Percentiles rank a stretch among this genome's conserved stretches.
Evolutionary conservation across 78 protist genomes (phyloP).

Genomic region (Chrysochromulina tobinii): DNA sequence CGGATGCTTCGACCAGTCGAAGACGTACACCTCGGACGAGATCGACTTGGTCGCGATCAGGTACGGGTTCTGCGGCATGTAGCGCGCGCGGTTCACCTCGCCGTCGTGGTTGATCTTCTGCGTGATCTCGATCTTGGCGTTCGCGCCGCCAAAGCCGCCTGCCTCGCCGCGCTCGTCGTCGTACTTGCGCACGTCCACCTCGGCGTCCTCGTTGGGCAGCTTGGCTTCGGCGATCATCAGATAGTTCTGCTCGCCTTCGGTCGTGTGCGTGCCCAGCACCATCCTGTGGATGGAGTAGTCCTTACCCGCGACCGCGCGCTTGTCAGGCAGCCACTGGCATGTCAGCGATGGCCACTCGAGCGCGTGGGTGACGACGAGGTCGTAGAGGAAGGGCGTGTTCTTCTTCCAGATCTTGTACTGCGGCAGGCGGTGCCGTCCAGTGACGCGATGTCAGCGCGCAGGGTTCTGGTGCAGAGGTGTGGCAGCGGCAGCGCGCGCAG

Average conservation of each 20-base stretch:
- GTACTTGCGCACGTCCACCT: constrained; percentile 70
- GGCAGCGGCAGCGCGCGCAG: not conserved
- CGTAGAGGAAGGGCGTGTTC: constrained; percentile 94
- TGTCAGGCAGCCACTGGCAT: constrained; percentile 80
- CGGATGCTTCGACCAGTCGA: constrained; percentile 79
- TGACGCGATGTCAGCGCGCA: not conserved
- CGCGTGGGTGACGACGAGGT: constrained; percentile 85
- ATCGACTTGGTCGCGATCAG: constrained; percentile 94
- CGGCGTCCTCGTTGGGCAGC: constrained; percentile 80
- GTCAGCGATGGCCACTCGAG: constrained; percentile 95
- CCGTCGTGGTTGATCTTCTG: constrained; percentile 87
- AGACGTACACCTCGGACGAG: constrained; percentile 78
- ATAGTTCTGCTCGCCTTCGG: constrained; percentile 88
- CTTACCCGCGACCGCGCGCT: not conserved
- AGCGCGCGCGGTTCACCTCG: constrained; percentile 92
- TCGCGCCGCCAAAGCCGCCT: constrained; percentile 36
- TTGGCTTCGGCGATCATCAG: constrained; percentile 83
- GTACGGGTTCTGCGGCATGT: constrained; percentile 88
- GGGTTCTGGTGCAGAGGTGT: not conserved
- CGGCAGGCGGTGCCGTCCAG: not conserved
- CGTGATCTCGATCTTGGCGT: constrained; percentile 65
- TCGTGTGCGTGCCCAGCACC: constrained; percentile 94
- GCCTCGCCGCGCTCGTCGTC: constrained; percentile 69
- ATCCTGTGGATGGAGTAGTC: constrained; percentile 68
- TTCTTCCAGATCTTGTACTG: constrained; percentile 88